Conservation (phyloP, 164 flowering plant genomes). For the Litsea cubeba region DNA sequence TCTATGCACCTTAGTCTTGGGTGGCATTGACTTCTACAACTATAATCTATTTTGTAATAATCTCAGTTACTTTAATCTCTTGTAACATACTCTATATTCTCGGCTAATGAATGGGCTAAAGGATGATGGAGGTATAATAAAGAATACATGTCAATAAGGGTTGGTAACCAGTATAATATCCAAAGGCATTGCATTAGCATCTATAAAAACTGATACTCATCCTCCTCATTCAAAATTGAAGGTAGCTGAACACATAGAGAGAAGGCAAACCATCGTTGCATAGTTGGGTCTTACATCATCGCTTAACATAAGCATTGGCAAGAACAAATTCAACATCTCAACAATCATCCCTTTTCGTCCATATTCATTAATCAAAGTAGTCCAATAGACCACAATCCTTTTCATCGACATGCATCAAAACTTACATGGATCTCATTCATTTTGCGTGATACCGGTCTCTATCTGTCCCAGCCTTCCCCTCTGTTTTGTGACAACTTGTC, state of each 20-base stretch:
- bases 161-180: constrained; percentile 24
- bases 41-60: no score
- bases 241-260: constrained; percentile 26
- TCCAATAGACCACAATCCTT: constrained; percentile 35
- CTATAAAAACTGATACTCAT: constrained; percentile 27
- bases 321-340: constrained; percentile 27
- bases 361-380: constrained; percentile 32
- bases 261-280: constrained; percentile 31
- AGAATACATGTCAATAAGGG: constrained; percentile 29
- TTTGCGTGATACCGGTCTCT: no score
- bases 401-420: constrained; percentile 16
- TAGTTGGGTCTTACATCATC: constrained; percentile 27
- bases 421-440: no score
- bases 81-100: no score
- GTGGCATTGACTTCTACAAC: no score
- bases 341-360: constrained; percentile 22
- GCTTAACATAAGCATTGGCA: constrained; percentile 27
- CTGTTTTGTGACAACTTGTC: no score
- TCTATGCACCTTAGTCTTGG: no score
- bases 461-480: no score
- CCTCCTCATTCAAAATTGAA: constrained; percentile 21
- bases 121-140: no score
- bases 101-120: no score
- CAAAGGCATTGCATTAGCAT: constrained; percentile 25
- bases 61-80: no score